These are phyloP conservation scores for Aquilaria agallochum DNA, from an alignment of 441 rosid species.

Conservation along the genomic window DNA sequence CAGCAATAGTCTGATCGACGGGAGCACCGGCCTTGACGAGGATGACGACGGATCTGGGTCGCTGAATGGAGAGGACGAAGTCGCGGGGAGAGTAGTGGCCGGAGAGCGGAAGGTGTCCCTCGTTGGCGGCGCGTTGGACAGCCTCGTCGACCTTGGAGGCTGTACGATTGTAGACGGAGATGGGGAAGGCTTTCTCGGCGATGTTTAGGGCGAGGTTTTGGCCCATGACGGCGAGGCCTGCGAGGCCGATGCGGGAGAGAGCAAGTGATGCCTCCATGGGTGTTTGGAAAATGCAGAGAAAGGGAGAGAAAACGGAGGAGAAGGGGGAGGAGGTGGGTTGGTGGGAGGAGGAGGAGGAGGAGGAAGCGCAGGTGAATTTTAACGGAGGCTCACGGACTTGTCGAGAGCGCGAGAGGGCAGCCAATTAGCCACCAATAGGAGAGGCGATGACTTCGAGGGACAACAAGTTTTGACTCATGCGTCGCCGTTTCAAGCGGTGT, in stretches of 20 bases:
- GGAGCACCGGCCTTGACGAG: slow-evolving; percentile 93
- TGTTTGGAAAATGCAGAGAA: background rate
- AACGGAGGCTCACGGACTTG: slow-evolving; percentile 47
- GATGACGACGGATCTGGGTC: slow-evolving; percentile 88
- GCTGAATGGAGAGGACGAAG: slow-evolving; percentile 80
- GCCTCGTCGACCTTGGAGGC: slow-evolving; percentile 89
- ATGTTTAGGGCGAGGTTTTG: slow-evolving; percentile 89
- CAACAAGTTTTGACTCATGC: background rate
- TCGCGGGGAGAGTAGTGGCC: slow-evolving; percentile 80
- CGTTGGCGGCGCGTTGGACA: slow-evolving; percentile 54
- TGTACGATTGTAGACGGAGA: slow-evolving; percentile 92
- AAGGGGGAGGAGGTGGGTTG: background rate
- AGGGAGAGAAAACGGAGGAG: background rate
- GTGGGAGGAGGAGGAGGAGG: background rate
- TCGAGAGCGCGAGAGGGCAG: slow-evolving; percentile 55
- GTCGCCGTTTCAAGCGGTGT: slow-evolving; percentile 6
- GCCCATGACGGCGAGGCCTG: slow-evolving; percentile 96
- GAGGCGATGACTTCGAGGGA: slow-evolving; percentile 25
- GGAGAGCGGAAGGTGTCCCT: slow-evolving; percentile 71
- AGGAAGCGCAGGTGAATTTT: slow-evolving; percentile 11
- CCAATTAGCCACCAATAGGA: slow-evolving; percentile 13
- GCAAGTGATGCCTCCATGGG: slow-evolving; percentile 44
- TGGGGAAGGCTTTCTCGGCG: slow-evolving; percentile 91
- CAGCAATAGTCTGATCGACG: slow-evolving; percentile 84
- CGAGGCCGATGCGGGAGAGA: slow-evolving; percentile 72